Base-by-base conservation (phyloP, 768 basidiomycete species). In the Mycena vitilis region DNA sequence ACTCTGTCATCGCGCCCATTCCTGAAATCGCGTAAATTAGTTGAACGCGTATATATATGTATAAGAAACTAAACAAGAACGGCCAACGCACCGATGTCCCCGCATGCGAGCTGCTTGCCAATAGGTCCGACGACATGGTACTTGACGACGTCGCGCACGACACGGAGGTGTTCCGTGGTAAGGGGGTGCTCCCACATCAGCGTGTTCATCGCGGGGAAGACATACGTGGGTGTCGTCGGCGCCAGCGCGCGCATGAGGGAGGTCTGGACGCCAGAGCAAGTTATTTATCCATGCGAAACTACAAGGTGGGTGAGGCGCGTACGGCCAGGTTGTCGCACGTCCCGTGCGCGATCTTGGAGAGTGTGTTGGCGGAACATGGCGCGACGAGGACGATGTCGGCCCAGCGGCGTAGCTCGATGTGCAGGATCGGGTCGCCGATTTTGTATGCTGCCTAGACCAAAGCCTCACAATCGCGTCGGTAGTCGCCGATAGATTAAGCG, bases 191-290 rank as follows among this genome's bases (percentile, higher is more conserved):
- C 89, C 75, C 94, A 99, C 97, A 99, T 99, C 71, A 95, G 83
- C 4, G 98, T 99, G 78, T 99, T 99, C 97, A 99, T 99, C 0
- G 97, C 98, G 2, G 97, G 97, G 75, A 96, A 99, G 44, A 98
- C 79, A 75, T 92, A 95, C 9, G 95, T 95, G 9, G 93, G 93
- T 0, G 95, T 98, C 8, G 87, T 84, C 0, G 96, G 94, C 4
- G 93, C 84, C 0, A 97, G 82, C 0, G 95, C 96, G 23, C 95
- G 89, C 68, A 98, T 86, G 5, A 98, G 85, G 16, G 95, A 92
- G 13, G 89, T 91, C 91, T 92, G 70, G 25, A 18, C 4, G 15
- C 9, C 47, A 45, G 54, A 48, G 25, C 57, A 52, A 51, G 13
- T 55, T 71, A 25, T 20, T 10, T 13, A 9, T 37, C 20, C 16